These are phyloP conservation scores for Fraxinus floribunda DNA, from an alignment of 305 asterid species.

Conservation along the genomic window DNA sequence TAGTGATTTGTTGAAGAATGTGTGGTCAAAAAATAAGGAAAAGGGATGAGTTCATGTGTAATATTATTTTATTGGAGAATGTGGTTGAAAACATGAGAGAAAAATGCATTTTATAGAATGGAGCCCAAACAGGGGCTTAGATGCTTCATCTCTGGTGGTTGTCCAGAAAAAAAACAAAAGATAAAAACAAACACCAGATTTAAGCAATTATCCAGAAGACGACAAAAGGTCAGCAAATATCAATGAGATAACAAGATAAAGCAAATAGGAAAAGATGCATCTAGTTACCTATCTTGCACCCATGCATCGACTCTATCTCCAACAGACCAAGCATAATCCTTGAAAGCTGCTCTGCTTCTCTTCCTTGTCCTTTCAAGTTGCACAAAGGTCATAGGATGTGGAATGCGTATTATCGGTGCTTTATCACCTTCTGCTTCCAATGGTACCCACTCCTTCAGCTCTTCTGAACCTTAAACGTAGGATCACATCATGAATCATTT, in stretches of 20 bases:
- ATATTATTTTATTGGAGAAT: too few species aligned
- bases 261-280: not conserved
- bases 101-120: too few species aligned
- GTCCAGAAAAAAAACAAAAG: not conserved
- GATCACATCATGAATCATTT: conserved; percentile 3
- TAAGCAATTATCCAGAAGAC: conserved; percentile 16
- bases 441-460: conserved; percentile 83
- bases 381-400: conserved; percentile 56
- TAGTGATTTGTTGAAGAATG: too few species aligned
- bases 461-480: conserved; percentile 48
- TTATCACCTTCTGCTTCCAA: conserved; percentile 56
- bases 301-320: conserved; percentile 92
- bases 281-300: conserved; percentile 65
- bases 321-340: conserved; percentile 71
- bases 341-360: conserved; percentile 75
- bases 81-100: too few species aligned
- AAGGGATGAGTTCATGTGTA: too few species aligned
- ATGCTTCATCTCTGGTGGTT: not conserved
- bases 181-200: not conserved
- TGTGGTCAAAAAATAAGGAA: too few species aligned
- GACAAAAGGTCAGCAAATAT: not conserved
- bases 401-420: conserved; percentile 60
- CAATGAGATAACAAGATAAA: conserved; percentile 7
- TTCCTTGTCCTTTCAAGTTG: conserved; percentile 69
- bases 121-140: not conserved